Base-by-base conservation (phyloP, 306 rosid genomes). In the Medicago arabica region DNA sequence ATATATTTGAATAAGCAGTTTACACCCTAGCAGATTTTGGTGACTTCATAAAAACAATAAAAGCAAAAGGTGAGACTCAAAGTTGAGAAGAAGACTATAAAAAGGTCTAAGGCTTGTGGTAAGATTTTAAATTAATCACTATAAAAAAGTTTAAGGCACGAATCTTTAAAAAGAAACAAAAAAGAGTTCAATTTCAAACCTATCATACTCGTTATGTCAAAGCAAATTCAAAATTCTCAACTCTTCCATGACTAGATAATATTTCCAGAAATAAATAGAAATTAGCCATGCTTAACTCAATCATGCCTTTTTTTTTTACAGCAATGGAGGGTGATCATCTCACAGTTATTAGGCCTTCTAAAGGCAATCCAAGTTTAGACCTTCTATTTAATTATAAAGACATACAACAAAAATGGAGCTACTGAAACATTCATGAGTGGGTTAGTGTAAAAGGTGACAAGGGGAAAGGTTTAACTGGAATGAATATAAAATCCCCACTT, bases 31-130 rank as follows among this genome's bases (percentile, higher is more conserved):
- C 40, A 71, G 39, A 13, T 51, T 57, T 25, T 25, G 34, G 53
- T 5, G 41, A 15, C 49, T 16, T 64, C 66, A 46, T 65, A 79
- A 31, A 79, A 76, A 65, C 75, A 69, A 69, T 69, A 82, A 83
- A 85, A 84, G 86, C 80, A 83, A 80, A 80, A 75, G 63, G 83
- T 64, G 69, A 40, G 81, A 53, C 70, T 74, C 28, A 58, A 65
- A 79, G 67, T 69, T 67, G 68, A 73, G 60, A 49, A 43, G 68
- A 72, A 82, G 36, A 12, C 63, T 57, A 19, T 55, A 57, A 57
- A 57, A 57, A 57, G 63, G 38, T 57, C 15, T 23, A 21, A 57
- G 63, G 9, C 36, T 57, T 21, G 38, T 34, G 38, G 38, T 5
- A 34, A 34, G 38, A 34, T 34, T 34, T 34, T 34, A 31, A 31